Evolutionary conservation across 257 asterid species (phyloP).

Genomic region (Solanum pimpinellifolium): DNA sequence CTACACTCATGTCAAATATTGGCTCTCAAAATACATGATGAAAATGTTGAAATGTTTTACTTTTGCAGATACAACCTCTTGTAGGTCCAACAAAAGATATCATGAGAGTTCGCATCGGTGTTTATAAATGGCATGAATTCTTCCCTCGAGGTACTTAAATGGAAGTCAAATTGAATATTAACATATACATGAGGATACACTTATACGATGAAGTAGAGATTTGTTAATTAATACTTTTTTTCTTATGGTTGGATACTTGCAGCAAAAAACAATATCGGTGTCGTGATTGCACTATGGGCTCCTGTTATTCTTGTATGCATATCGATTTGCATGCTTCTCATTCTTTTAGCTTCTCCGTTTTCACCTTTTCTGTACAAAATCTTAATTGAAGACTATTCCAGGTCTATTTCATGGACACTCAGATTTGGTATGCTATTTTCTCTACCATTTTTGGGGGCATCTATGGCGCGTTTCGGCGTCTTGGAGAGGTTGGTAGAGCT

Average conservation of each 20-base stretch:
- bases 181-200: not conserved
- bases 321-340: slow-evolving; percentile 2
- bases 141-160: slow-evolving; percentile 68
- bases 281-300: slow-evolving; percentile 90
- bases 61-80: slow-evolving; percentile 82
- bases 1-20: not conserved
- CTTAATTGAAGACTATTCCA: slow-evolving; percentile 19
- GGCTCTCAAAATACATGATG: not conserved
- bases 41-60: not conserved
- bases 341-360: slow-evolving; percentile 7
- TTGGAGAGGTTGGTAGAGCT: slow-evolving; percentile 74
- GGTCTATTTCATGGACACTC: slow-evolving; percentile 98
- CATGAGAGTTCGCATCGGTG: slow-evolving; percentile 40
- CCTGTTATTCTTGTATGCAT: slow-evolving; percentile 69
- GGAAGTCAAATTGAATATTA: not conserved
- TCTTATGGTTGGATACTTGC: slow-evolving; percentile 10
- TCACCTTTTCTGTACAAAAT: slow-evolving; percentile 1
- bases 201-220: not conserved
- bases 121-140: slow-evolving; percentile 85
- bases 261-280: slow-evolving; percentile 86
- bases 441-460: slow-evolving; percentile 96
- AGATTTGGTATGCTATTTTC: slow-evolving; percentile 98
- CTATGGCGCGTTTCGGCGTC: slow-evolving; percentile 98
- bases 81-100: slow-evolving; percentile 74
- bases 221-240: not conserved